phyloP scores from a whole-genome alignment of 257 asterid species.

The Solanum pimpinellifolium region DNA sequence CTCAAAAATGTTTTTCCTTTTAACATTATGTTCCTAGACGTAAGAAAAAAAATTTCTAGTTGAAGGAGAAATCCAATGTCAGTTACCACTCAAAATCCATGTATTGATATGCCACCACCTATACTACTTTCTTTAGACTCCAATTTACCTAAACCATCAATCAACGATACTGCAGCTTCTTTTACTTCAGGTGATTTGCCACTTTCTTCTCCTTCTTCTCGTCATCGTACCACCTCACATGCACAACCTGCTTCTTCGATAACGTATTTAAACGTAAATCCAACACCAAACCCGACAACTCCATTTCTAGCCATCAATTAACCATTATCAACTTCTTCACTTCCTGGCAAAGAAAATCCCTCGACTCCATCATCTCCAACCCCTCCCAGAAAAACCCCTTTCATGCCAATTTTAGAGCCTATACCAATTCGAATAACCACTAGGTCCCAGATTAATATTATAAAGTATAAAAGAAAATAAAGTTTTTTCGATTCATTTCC shows the following conservation, averaged over 20 bases:
- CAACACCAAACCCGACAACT: not conserved
- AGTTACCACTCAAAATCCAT: not conserved
- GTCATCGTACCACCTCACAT: not conserved
- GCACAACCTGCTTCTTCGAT: not conserved
- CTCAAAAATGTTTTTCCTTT: not conserved
- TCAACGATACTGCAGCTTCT: not conserved
- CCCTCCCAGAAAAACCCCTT: not conserved
- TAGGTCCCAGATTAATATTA: not conserved
- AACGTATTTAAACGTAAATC: not conserved
- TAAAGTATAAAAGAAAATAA: too few relatives aligned
- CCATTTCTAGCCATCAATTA: not conserved
- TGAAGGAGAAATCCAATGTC: not conserved
- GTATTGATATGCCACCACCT: not conserved
- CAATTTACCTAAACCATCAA: not conserved
- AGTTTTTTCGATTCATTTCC: not conserved
- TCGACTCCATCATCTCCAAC: too few relatives aligned
- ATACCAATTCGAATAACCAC: not conserved
- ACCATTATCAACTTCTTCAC: not conserved
- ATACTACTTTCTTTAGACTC: not conserved
- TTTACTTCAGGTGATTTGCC: not conserved
- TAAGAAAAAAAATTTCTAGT: not conserved
- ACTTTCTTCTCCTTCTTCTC: not conserved
- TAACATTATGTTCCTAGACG: not conserved
- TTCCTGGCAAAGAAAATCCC: not conserved
- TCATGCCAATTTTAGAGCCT: not conserved